Conservation (phyloP, 2,329 filamentous ascomycete genomes). For the Stagonosporopsis rhizophila region DNA sequence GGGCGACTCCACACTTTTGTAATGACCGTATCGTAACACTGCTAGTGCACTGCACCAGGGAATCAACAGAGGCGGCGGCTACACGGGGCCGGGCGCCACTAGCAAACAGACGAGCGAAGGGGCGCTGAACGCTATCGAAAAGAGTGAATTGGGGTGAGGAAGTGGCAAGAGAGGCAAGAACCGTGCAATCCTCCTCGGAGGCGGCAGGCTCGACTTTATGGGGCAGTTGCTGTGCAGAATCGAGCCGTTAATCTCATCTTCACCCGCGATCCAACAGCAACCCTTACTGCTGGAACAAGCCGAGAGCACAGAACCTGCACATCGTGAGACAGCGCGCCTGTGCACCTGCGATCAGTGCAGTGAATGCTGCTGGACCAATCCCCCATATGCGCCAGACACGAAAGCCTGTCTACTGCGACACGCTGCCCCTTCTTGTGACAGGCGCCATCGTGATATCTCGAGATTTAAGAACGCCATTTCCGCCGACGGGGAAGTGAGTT, state of each 20-base stretch:
- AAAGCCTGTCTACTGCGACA: constrained; percentile 11
- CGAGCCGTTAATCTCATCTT: constrained; percentile 18
- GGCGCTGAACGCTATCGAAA: constrained; percentile 13
- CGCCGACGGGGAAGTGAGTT: constrained; percentile 11
- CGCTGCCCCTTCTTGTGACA: constrained; percentile 14
- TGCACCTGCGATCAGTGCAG: background rate
- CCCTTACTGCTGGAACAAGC: constrained; percentile 3
- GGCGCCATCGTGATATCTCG: constrained; percentile 11
- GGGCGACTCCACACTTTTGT: constrained; percentile 12
- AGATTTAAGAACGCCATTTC: constrained; percentile 12
- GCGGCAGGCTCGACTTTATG: constrained; percentile 9
- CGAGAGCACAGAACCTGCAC: background rate
- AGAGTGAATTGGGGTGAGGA: constrained; percentile 4
- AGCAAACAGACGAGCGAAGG: constrained; percentile 11
- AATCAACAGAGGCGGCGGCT: constrained; percentile 12
- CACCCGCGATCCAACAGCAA: constrained; percentile 8
- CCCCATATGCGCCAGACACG: background rate
- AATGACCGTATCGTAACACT: constrained; percentile 10
- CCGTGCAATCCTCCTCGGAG: background rate
- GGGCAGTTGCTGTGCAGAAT: constrained; percentile 2
- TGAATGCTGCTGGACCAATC: background rate
- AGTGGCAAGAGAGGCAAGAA: background rate
- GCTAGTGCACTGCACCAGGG: constrained; percentile 16
- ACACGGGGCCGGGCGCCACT: constrained; percentile 9
- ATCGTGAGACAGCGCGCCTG: constrained; percentile 8